Evolutionary conservation across 1,284 basidiomycete species (phyloP), one percentile per base, ranked within the genome.

Genomic region (Ganoderma multipileum): DNA sequence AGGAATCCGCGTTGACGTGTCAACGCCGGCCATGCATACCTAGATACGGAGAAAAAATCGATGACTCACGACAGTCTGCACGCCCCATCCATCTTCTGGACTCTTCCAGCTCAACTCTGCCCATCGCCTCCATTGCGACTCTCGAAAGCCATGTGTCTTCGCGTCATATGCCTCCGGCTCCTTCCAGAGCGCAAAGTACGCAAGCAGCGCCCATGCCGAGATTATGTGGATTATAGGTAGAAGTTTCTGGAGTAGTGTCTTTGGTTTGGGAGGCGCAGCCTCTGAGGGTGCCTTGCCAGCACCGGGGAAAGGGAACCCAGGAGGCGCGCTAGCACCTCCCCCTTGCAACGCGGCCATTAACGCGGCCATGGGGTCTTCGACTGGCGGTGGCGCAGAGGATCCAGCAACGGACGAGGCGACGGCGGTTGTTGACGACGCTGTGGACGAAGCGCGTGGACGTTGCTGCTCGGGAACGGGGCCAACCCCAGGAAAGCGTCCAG

Each of bases 181-280:
- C 71, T 79, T 82, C 79, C 84, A 87, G n/a, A 92, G 70, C 2
- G 91, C 85, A 76, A 92, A 94, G 77, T 88, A 91, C 9, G 84
- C 85, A 59, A 94, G 79, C 60, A 94, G 76, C 28, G 76, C 76
- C 91, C 91, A 93, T 74, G 88, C 84, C 8, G 84, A 83, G 9
- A 89, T 61, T 20, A 92, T 72, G 76, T 94, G 92, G 20, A 93
- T 67, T 65, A 92, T 73, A 0, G 91, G 91, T 75, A 92, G 79
- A 47, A 89, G 75, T 70, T 87, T 91, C 73, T 90, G 89, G 41
- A 89, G 67, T 12, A 79, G 77, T n/a, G 88, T 84, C 68, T 78
- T 80, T n/a, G 78, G 80, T 64, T 81, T 81, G 36, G 78, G 72
- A 23, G 70, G 68, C 63, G 68, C 70, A 30, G 39, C 64, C 33